Evolutionary conservation across 805 yeast species (phyloP).

Genomic region (Starmerella cellae): DNA sequence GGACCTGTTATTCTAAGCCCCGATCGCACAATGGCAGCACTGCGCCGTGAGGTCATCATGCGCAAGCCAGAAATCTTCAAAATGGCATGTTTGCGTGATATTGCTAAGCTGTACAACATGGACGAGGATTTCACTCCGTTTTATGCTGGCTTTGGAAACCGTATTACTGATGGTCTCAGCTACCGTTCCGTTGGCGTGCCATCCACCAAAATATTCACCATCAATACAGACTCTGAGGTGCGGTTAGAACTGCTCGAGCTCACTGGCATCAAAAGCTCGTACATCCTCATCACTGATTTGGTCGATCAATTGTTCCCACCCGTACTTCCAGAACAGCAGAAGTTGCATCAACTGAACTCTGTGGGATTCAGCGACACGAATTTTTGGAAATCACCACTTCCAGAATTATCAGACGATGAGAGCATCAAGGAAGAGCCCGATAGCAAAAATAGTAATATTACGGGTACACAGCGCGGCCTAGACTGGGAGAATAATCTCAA

Average conservation of each 20-base stretch:
- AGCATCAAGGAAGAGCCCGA: conserved; percentile 12
- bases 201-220: conserved; percentile 84
- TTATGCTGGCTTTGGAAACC: conserved; percentile 94
- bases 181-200: conserved; percentile 91
- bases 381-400: conserved; percentile 79
- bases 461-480: conserved; percentile 18
- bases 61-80: conserved; percentile 97
- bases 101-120: conserved; percentile 48
- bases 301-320: conserved; percentile 98
- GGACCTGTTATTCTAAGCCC: conserved; percentile 96
- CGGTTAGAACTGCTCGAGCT: conserved; percentile 91
- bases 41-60: conserved; percentile 78
- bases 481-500: conserved; percentile 28
- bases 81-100: conserved; percentile 89
- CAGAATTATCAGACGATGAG: conserved; percentile 31
- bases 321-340: conserved; percentile 27
- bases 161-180: conserved; percentile 91
- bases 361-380: conserved; percentile 67
- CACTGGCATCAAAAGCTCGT: conserved; percentile 82
- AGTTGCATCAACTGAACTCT: conserved; percentile 25
- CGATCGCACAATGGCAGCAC: conserved; percentile 91
- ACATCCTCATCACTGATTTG: conserved; percentile 77
- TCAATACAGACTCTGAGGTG: conserved; percentile 92
- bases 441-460: not conserved
- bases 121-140: conserved; percentile 51